Percentiles rank a stretch among this genome's conserved stretches.
Evolutionary conservation across 1,284 basidiomycete genomes (phyloP).

Genomic region (Moesziomyces sp.): DNA sequence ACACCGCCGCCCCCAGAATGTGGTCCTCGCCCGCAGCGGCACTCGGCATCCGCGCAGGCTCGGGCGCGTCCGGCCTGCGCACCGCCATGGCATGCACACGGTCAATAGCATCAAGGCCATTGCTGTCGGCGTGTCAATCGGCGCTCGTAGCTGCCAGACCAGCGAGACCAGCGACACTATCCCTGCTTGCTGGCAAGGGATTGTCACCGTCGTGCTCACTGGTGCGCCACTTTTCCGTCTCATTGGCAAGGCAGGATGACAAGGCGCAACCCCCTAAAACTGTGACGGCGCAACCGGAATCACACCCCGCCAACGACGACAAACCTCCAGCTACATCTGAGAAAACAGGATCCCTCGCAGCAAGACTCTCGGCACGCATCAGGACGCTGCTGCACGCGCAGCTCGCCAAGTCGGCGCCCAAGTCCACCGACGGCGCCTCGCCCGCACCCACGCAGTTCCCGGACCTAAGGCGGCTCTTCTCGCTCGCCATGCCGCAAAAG

Average conservation of each 20-base stretch:
- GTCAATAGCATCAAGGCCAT: not conserved
- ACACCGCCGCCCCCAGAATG: not conserved
- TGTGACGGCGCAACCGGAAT: not conserved
- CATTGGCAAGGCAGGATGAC: not conserved
- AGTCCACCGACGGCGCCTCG: slow-evolving; percentile 37
- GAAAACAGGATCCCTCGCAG: slow-evolving; percentile 11
- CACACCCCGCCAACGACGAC: not conserved
- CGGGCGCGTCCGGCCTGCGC: not conserved
- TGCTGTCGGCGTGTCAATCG: not conserved
- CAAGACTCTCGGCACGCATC: slow-evolving; percentile 21
- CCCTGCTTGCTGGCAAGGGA: not conserved
- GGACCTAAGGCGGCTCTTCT: slow-evolving; percentile 57
- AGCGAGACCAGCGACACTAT: not conserved
- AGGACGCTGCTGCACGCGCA: slow-evolving; percentile 30
- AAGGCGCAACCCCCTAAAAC: not conserved
- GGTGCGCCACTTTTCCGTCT: not conserved
- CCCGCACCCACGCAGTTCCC: slow-evolving; percentile 55
- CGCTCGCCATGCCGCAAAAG: slow-evolving; percentile 63
- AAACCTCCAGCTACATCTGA: not conserved
- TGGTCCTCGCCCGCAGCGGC: not conserved
- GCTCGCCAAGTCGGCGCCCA: slow-evolving; percentile 39
- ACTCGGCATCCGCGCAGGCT: not conserved
- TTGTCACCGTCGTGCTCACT: not conserved
- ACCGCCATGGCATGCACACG: not conserved
- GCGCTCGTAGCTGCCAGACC: too few species aligned